Conservation (phyloP, 1,284 basidiomycete genomes). For the Xerocomus minutiporus region DNA sequence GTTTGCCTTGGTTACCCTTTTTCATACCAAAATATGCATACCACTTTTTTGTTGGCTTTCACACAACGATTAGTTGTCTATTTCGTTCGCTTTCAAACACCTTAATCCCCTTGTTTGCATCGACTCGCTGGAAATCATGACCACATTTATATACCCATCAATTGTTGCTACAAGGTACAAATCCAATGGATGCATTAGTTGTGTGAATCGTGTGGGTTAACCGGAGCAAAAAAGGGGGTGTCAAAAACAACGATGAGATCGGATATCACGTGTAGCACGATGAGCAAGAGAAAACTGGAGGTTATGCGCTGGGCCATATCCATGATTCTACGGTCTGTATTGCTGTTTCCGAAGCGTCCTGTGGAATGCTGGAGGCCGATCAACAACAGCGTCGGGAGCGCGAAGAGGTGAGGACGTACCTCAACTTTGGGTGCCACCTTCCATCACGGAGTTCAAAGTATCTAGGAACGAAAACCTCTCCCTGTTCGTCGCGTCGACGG, state of each 20-base stretch:
- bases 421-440: slow-evolving; percentile 77
- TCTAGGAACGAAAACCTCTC: slow-evolving; percentile 59
- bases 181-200: slow-evolving; percentile 39
- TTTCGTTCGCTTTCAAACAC: background rate
- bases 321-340: slow-evolving; percentile 54
- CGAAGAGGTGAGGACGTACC: slow-evolving; percentile 37
- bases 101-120: slow-evolving; percentile 15
- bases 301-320: slow-evolving; percentile 47
- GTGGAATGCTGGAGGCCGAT: slow-evolving; percentile 46
- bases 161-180: slow-evolving; percentile 43
- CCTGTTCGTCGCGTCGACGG: slow-evolving; percentile 72
- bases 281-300: background rate
- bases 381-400: background rate
- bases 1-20: background rate
- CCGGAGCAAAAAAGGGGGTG: slow-evolving; percentile 4
- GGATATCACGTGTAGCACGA: slow-evolving; percentile 18
- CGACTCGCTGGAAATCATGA: slow-evolving; percentile 23
- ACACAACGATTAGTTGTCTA: slow-evolving; percentile 9
- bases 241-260: slow-evolving; percentile 5
- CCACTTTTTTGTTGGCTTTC: slow-evolving; percentile 7
- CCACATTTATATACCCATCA: slow-evolving; percentile 35
- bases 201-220: slow-evolving; percentile 21
- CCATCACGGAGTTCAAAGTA: slow-evolving; percentile 82
- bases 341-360: slow-evolving; percentile 59
- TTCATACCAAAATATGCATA: slow-evolving; percentile 5